Percentiles rank a stretch among this genome's conserved stretches.
phyloP scores from a whole-genome alignment of 768 basidiomycete genomes.

The Pleurotus salmoneostramineus region DNA sequence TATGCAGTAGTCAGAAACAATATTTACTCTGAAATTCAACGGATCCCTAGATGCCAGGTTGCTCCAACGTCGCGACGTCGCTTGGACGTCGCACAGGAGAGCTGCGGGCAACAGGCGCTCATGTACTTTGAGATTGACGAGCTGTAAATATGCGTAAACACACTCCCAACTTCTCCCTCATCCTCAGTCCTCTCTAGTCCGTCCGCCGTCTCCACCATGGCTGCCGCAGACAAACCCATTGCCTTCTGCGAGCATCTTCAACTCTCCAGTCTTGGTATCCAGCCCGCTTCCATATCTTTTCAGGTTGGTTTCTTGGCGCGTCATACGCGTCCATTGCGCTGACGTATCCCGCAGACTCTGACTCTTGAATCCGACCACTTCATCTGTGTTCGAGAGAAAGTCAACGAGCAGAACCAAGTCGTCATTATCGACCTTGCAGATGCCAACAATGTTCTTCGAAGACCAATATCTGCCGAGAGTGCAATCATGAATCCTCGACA shows the following conservation, averaged over 20 bases:
- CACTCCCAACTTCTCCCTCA: slow-evolving; percentile 7
- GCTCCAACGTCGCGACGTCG: background rate
- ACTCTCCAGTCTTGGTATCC: slow-evolving; percentile 92
- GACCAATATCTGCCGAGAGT: slow-evolving; percentile 97
- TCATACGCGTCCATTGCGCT: slow-evolving; percentile 13
- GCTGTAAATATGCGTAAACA: slow-evolving; percentile 5
- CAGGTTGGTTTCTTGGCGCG: slow-evolving; percentile 60
- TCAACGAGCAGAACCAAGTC: slow-evolving; percentile 94
- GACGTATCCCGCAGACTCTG: slow-evolving; percentile 55
- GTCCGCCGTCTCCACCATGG: slow-evolving; percentile 23
- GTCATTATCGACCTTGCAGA: slow-evolving; percentile 98
- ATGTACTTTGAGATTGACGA: background rate
- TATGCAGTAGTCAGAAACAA: no score
- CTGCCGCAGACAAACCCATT: slow-evolving; percentile 68
- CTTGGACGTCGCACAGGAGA: background rate
- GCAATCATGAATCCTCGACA: slow-evolving; percentile 97
- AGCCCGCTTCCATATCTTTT: slow-evolving; percentile 96
- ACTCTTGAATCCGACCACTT: slow-evolving; percentile 98
- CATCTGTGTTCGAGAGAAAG: slow-evolving; percentile 96
- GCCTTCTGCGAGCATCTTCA: slow-evolving; percentile 89
- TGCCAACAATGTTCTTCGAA: slow-evolving; percentile 93
- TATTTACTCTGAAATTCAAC: no score
- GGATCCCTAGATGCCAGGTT: no score
- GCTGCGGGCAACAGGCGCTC: background rate
- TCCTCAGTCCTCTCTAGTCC: background rate